Evolutionary conservation across 2,329 filamentous ascomycete genomes (phyloP).

Genomic region (Phialophora tarda): DNA sequence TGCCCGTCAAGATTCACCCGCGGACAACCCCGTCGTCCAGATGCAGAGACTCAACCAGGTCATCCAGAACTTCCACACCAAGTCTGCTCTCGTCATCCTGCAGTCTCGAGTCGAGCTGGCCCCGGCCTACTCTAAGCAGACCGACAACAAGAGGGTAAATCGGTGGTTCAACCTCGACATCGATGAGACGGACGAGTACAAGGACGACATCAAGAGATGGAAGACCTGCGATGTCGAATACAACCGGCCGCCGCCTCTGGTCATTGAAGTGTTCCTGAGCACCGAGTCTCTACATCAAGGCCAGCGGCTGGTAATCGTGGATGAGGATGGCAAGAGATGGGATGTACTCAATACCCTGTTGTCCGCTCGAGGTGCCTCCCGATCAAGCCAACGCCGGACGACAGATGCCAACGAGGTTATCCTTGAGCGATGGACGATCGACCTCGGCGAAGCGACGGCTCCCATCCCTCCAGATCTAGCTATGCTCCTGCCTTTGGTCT

Average conservation of each 20-base stretch:
- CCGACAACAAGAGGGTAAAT: slow-evolving; percentile 70
- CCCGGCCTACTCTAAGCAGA: slow-evolving; percentile 60
- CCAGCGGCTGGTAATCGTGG: slow-evolving; percentile 84
- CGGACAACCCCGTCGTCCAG: slow-evolving; percentile 65
- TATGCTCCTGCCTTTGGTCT: slow-evolving; percentile 78
- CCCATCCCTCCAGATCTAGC: slow-evolving; percentile 53
- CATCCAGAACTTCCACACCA: slow-evolving; percentile 93
- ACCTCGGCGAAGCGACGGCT: slow-evolving; percentile 69
- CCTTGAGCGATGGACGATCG: slow-evolving; percentile 88
- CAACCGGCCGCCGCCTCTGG: slow-evolving; percentile 77
- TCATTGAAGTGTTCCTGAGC: slow-evolving; percentile 90
- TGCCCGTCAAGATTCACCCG: slow-evolving; percentile 49
- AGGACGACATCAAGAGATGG: slow-evolving; percentile 81
- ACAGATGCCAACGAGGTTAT: slow-evolving; percentile 70
- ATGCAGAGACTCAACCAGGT: slow-evolving; percentile 88
- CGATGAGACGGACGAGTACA: slow-evolving; percentile 87
- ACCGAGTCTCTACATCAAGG: slow-evolving; percentile 77
- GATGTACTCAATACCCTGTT: slow-evolving; percentile 81
- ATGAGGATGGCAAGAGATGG: slow-evolving; percentile 90
- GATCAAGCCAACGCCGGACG: slow-evolving; percentile 42
- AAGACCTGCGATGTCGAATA: slow-evolving; percentile 77
- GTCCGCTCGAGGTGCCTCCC: slow-evolving; percentile 52
- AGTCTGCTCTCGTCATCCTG: slow-evolving; percentile 81
- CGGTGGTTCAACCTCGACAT: slow-evolving; percentile 96
- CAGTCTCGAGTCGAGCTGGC: slow-evolving; percentile 77